Conservation (phyloP, 1,284 basidiomycete genomes). For the Trametes polyzona region DNA sequence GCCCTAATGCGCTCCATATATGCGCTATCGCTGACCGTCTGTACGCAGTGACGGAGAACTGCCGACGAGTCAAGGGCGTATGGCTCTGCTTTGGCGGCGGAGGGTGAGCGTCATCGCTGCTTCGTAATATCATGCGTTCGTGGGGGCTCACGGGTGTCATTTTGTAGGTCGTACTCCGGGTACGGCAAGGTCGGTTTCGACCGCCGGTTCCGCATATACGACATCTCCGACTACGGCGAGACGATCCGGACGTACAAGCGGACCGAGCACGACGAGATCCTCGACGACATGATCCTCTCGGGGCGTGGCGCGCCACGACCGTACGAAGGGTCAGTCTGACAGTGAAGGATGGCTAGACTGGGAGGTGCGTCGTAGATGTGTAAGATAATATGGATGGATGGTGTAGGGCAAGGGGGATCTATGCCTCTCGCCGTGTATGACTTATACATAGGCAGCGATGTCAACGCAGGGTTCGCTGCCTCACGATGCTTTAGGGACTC, state of each 20-base stretch:
- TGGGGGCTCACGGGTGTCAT: not conserved
- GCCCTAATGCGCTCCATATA: not conserved
- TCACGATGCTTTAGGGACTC: too few species aligned
- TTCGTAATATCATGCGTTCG: not conserved
- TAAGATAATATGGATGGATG: not conserved
- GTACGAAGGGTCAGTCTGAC: conserved; percentile 11
- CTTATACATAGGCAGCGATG: too few species aligned
- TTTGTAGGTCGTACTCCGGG: conserved; percentile 77
- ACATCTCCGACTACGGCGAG: conserved; percentile 87
- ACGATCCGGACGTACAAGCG: conserved; percentile 89
- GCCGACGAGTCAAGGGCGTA: conserved; percentile 79
- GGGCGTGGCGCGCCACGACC: conserved; percentile 44
- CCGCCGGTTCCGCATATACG: conserved; percentile 86
- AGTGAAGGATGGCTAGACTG: too few species aligned
- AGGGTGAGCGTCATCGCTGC: conserved; percentile 50
- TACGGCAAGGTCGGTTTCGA: conserved; percentile 87
- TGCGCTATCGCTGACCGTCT: not conserved
- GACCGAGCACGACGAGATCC: conserved; percentile 72
- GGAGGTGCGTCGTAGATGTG: not conserved
- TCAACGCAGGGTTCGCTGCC: too few species aligned
- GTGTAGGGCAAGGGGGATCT: too few species aligned
- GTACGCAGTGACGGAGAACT: conserved; percentile 80
- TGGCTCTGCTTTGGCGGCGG: conserved; percentile 98
- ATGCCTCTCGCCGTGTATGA: too few species aligned
- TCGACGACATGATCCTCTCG: conserved; percentile 67